Conservation (phyloP, 208 protist genomes). For the Trypanosoma mega region DNA sequence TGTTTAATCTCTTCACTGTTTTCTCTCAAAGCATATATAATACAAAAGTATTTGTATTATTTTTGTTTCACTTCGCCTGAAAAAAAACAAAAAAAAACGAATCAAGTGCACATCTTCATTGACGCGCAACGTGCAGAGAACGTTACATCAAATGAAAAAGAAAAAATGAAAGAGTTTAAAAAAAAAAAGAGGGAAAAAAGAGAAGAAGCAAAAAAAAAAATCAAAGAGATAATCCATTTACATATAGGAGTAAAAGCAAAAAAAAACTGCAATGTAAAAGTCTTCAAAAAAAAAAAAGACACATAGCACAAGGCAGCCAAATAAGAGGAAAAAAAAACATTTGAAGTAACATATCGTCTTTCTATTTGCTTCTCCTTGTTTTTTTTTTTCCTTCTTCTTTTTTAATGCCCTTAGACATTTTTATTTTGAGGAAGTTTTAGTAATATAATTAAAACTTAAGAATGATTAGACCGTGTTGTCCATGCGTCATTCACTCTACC, state of each 20-base stretch:
- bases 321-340: background rate
- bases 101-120: background rate
- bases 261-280: background rate
- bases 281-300: background rate
- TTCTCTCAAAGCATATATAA: too few species aligned
- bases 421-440: too few species aligned
- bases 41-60: slow-evolving; percentile 9
- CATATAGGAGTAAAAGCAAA: slow-evolving; percentile 13
- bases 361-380: slow-evolving; percentile 8
- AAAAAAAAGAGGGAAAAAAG: background rate
- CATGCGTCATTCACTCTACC: too few species aligned
- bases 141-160: too few species aligned
- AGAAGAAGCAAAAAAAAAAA: slow-evolving; percentile 19
- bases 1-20: background rate
- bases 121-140: too few species aligned
- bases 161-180: slow-evolving; percentile 3
- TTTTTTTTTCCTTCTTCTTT: slow-evolving; percentile 27
- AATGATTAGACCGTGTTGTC: too few species aligned
- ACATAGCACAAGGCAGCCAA: slow-evolving; percentile 15
- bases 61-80: slow-evolving; percentile 4
- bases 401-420: slow-evolving; percentile 10
- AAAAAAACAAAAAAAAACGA: slow-evolving; percentile 14
- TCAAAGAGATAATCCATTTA: background rate
- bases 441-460: too few species aligned
- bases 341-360: slow-evolving; percentile 4